These are phyloP conservation scores for Termitomyces sp. DNA, from an alignment of 768 basidiomycete species.

Conservation along the genomic window DNA sequence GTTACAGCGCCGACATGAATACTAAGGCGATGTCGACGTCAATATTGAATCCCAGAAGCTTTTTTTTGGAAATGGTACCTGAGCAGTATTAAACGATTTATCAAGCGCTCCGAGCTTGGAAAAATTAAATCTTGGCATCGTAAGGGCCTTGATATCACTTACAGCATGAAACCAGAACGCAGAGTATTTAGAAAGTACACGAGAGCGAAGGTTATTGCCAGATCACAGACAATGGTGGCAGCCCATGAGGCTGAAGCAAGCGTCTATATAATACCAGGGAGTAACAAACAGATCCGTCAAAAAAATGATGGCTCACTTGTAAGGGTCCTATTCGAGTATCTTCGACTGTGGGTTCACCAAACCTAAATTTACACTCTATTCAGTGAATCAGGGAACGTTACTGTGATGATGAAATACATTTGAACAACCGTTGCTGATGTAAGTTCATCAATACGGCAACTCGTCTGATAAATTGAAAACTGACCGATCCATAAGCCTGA, in stretches of 20 bases:
- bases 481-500: not conserved
- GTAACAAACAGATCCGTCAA: too few species aligned
- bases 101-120: too few species aligned
- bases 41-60: too few species aligned
- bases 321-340: not conserved
- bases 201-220: not conserved
- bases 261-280: not conserved
- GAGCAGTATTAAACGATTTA: not conserved
- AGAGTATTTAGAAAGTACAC: not conserved
- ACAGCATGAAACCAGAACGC: not conserved
- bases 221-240: too few species aligned
- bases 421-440: not conserved
- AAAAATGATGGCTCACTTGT: not conserved
- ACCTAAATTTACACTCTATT: not conserved
- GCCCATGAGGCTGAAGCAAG: not conserved
- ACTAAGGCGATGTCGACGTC: too few species aligned
- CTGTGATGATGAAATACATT: not conserved
- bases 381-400: not conserved
- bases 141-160: not conserved
- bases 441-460: not conserved
- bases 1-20: too few species aligned
- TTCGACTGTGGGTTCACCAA: not conserved
- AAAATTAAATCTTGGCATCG: not conserved
- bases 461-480: not conserved
- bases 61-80: not conserved